These are phyloP conservation scores for Phragmites australis DNA, from an alignment of 176 grass and related monocot genomes.

Conservation along the genomic window DNA sequence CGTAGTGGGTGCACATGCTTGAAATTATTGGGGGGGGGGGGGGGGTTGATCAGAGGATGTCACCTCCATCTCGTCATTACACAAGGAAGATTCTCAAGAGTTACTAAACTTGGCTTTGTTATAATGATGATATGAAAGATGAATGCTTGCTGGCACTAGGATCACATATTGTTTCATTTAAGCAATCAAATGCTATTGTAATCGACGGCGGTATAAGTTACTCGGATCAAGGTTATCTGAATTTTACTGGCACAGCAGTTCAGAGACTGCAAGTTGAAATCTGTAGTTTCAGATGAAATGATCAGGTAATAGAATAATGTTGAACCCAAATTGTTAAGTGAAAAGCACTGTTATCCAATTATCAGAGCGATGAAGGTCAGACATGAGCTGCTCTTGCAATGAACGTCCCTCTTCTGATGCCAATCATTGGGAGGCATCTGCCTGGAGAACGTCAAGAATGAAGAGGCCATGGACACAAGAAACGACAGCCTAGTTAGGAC, in stretches of 20 bases:
- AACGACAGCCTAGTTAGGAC: constrained; percentile 32
- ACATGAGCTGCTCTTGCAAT: constrained; percentile 56
- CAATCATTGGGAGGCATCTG: constrained; percentile 47
- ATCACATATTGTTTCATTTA: constrained; percentile 14
- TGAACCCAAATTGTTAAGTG: not conserved
- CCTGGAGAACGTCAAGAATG: constrained; percentile 6
- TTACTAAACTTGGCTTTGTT: constrained; percentile 19
- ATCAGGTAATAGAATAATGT: constrained; percentile 1
- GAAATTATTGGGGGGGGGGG: constrained; percentile 34
- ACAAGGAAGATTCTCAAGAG: constrained; percentile 41
- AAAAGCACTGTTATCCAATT: constrained; percentile 40
- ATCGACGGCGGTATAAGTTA: not conserved
- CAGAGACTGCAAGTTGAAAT: not conserved
- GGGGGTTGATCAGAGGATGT: constrained; percentile 54
- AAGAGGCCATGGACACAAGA: constrained; percentile 33
- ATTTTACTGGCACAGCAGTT: not conserved
- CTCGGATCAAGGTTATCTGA: not conserved
- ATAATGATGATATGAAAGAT: constrained; percentile 35
- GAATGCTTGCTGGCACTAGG: constrained; percentile 43
- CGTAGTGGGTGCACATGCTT: constrained; percentile 46
- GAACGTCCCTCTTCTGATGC: constrained; percentile 12
- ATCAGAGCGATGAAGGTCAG: constrained; percentile 36
- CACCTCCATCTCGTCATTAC: constrained; percentile 44
- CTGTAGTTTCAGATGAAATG: not conserved
- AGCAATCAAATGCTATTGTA: not conserved